A percentile compares a stretch with the other conserved stretches of the same genome.
Evolutionary conservation across 495 filamentous ascomycete genomes (phyloP).

Genomic region (Aspergillus baeticus): DNA sequence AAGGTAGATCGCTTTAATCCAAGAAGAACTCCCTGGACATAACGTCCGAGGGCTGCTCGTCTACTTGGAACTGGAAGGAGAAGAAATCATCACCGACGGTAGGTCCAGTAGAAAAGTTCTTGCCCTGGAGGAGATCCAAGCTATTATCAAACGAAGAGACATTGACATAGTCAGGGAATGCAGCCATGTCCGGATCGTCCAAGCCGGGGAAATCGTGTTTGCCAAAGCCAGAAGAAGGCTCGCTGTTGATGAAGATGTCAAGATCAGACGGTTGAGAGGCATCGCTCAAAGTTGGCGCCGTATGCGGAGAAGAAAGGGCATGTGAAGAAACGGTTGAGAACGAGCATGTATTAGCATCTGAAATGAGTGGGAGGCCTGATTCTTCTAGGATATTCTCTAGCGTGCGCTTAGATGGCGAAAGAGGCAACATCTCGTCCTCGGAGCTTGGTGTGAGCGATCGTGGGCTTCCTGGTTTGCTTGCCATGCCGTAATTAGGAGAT

Average conservation of each 20-base stretch:
- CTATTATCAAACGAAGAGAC: slow-evolving; percentile 29
- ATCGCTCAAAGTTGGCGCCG: slow-evolving; percentile 39
- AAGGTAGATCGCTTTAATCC: slow-evolving; percentile 15
- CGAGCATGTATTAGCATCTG: slow-evolving; percentile 30
- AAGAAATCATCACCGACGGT: slow-evolving; percentile 39
- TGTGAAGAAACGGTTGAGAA: slow-evolving; percentile 32
- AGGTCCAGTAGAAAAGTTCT: slow-evolving; percentile 30
- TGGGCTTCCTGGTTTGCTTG: slow-evolving; percentile 46
- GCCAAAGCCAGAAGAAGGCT: slow-evolving; percentile 30
- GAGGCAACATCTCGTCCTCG: slow-evolving; percentile 41
- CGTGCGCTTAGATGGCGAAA: slow-evolving; percentile 28
- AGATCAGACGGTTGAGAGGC: slow-evolving; percentile 42
- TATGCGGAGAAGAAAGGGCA: slow-evolving; percentile 39
- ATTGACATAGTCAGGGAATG: slow-evolving; percentile 36
- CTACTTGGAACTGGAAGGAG: slow-evolving; percentile 32
- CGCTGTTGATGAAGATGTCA: slow-evolving; percentile 47
- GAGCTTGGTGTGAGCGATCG: slow-evolving; percentile 44
- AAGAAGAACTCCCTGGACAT: slow-evolving; percentile 26
- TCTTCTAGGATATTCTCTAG: slow-evolving; percentile 26
- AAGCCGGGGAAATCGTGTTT: slow-evolving; percentile 35
- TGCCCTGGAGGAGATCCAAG: slow-evolving; percentile 38
- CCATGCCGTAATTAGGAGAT: slow-evolving; percentile 39
- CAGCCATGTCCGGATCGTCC: slow-evolving; percentile 26
- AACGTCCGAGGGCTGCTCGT: slow-evolving; percentile 28
- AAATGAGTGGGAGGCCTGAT: slow-evolving; percentile 24